phyloP scores from a whole-genome alignment of 768 basidiomycete genomes.

The Calocybe gangraenosa region DNA sequence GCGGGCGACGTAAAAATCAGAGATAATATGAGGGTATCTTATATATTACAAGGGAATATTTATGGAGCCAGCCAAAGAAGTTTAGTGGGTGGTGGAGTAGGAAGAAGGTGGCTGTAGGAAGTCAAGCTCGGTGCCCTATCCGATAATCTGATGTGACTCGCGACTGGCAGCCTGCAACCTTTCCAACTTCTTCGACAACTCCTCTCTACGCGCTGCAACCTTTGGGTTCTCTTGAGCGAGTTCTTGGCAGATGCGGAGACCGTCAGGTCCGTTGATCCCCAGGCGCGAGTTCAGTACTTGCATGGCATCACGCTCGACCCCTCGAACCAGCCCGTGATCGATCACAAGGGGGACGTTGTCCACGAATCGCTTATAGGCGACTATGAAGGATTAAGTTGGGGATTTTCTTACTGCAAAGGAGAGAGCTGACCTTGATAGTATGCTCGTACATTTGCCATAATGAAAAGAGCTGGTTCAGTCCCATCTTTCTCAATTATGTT shows the following conservation, averaged over 20 bases:
- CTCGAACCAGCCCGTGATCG: conserved; percentile 52
- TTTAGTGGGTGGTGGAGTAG: no score
- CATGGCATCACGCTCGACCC: conserved; percentile 43
- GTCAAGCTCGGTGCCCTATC: no score
- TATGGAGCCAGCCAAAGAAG: no score
- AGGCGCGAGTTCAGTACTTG: conserved; percentile 43
- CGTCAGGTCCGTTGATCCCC: conserved; percentile 46
- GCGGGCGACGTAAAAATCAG: no score
- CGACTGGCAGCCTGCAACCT: not conserved
- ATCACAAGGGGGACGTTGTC: conserved; percentile 56
- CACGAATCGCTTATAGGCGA: conserved; percentile 55
- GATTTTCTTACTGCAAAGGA: not conserved
- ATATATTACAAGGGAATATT: no score
- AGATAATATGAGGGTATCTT: no score
- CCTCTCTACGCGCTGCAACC: not conserved
- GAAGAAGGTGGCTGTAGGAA: no score
- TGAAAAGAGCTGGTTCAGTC: conserved; percentile 51
- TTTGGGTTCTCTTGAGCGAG: not conserved
- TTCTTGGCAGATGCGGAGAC: conserved; percentile 37
- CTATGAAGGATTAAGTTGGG: conserved; percentile 23
- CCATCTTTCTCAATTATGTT: conserved; percentile 48
- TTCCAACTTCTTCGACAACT: not conserved
- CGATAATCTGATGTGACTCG: no score
- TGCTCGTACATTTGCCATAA: conserved; percentile 70
- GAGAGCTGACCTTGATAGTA: conserved; percentile 63